Evolutionary conservation across 2,329 filamentous ascomycete species (phyloP).

Genomic region (Cladosporium sp.): DNA sequence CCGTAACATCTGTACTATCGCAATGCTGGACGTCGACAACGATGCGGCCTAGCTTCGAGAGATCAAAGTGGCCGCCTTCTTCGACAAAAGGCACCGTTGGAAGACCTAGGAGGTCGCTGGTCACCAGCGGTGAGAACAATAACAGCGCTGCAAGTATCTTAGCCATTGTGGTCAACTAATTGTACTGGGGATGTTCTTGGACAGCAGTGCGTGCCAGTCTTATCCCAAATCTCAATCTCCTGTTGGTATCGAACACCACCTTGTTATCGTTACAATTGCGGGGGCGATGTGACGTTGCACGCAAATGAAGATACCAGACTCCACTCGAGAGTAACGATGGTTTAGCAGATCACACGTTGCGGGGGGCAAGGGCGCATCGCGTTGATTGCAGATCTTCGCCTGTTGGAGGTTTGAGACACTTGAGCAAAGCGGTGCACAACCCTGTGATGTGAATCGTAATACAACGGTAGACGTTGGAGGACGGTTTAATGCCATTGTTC

Average conservation of each 20-base stretch:
- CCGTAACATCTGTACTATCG: slow-evolving; percentile 44
- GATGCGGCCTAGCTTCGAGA: slow-evolving; percentile 32
- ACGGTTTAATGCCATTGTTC: neutral
- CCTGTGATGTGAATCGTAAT: neutral
- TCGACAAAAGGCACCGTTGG: slow-evolving; percentile 23
- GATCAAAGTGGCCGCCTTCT: slow-evolving; percentile 5
- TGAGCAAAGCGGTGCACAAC: neutral
- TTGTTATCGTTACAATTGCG: slow-evolving; percentile 5
- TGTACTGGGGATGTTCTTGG: neutral
- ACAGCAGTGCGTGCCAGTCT: neutral
- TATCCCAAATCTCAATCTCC: neutral
- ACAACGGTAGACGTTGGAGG: neutral
- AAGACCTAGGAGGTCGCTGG: slow-evolving; percentile 20
- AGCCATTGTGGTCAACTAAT: neutral
- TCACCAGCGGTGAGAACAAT: neutral
- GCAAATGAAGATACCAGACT: neutral
- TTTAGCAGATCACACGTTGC: neutral
- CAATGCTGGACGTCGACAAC: slow-evolving; percentile 49
- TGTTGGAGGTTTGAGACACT: neutral
- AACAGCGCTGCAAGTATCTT: neutral
- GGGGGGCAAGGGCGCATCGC: neutral
- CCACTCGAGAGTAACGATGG: slow-evolving; percentile 8
- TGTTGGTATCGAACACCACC: neutral
- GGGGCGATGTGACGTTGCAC: slow-evolving; percentile 13
- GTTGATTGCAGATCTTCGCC: slow-evolving; percentile 6